Evolutionary conservation across 306 rosid species (phyloP), one percentile per base, ranked within the genome.

Genomic region (Fragaria vesca): DNA sequence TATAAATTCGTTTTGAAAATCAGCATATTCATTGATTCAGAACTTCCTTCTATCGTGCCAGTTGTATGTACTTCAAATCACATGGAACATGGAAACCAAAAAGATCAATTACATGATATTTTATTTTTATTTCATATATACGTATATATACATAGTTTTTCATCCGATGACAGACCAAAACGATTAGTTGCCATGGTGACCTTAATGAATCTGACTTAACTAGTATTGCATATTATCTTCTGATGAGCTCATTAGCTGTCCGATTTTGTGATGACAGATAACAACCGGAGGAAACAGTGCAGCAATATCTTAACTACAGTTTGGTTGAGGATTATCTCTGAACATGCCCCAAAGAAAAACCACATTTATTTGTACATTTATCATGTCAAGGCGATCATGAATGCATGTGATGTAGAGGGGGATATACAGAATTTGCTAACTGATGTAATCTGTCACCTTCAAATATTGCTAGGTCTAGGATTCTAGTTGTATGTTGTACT

Each of bases 301-400:
- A 38, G 83, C 85, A 57, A 82, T 85, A 76, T 68, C 67, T 69
- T 66, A 72, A 45, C 58, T 78, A 77, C n/a, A 42, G 66, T 20
- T 69, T 5, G 74, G 12, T 48, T 74, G 21, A 81, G 77, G 66
- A 84, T 72, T 46, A 62, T 71, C 65, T 75, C 81, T 77, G 84
- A 82, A 78, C 84, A 78, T 83, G 71, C 61, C 76, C 17, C 12
- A 51, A 78, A 72, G 73, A 52, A 78, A 80, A 82, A 72, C 57
- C 81, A 61, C 84, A 46, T 84, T 85, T 86, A 62, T 81, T 82
- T 93, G 94, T 89, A 92, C 89, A 88, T 89, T 85, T 86, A 73
- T 86, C 82, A 5, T 61, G 34, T 63, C 79, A 82, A 66, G 86
- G 84, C 78, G 88, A 81, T 83, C 85, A 48, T 82, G 75, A 66